Conservation (phyloP, 2,329 filamentous ascomycete genomes). For the Beauveria sp. region DNA sequence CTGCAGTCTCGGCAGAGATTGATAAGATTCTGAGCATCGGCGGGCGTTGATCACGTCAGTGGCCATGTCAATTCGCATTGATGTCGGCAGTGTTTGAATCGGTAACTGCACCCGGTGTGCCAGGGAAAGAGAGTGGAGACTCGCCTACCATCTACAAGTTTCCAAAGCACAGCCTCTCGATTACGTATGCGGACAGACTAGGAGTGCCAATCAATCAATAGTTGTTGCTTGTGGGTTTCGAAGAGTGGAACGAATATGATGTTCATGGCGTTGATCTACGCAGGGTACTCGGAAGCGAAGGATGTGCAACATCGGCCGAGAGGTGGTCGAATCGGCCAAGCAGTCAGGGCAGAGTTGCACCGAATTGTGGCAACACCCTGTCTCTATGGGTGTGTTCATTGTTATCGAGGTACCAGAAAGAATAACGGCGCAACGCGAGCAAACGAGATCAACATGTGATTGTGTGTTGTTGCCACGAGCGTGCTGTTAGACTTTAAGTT, state of each 20-base stretch:
- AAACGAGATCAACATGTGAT: not conserved
- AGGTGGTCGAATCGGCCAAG: not conserved
- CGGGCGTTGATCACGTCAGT: not conserved
- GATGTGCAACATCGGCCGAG: not conserved
- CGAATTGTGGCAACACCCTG: too few species aligned
- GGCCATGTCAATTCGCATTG: not conserved
- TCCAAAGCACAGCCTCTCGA: not conserved
- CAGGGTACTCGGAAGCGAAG: too few species aligned
- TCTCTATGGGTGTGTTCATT: not conserved
- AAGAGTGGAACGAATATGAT: too few species aligned
- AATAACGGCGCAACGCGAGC: not conserved
- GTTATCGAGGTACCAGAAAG: too few species aligned
- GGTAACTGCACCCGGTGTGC: constrained; percentile 3
- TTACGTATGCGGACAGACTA: not conserved
- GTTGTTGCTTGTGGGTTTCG: too few species aligned
- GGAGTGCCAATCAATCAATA: too few species aligned
- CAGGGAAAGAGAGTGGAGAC: not conserved
- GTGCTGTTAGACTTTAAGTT: not conserved
- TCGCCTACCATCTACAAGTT: not conserved
- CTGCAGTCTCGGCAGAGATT: not conserved
- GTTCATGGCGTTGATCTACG: not conserved
- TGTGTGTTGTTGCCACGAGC: too few species aligned
- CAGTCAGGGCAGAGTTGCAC: not conserved
- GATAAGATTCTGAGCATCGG: not conserved
- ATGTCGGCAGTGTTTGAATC: not conserved